Conservation (phyloP, 2,329 filamentous ascomycete genomes). For the Sporothrix inflata region DNA sequence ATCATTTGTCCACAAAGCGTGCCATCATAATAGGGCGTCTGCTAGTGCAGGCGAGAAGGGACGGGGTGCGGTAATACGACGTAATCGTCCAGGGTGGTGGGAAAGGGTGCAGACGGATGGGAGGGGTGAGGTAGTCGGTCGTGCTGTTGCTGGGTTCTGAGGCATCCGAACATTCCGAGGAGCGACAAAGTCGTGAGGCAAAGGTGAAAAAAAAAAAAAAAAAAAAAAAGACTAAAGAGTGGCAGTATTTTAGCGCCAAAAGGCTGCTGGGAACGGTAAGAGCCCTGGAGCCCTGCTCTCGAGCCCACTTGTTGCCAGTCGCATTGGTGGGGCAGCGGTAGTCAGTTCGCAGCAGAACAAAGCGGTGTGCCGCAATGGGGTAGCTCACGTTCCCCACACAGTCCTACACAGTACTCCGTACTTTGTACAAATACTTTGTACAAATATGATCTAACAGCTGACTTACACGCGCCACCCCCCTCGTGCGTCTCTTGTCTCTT, state of each 20-base stretch:
- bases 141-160: constrained; percentile 6
- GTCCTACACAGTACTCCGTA: constrained; percentile 19
- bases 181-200: constrained; percentile 10
- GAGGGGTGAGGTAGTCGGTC: not conserved
- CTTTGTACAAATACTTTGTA: too few relatives aligned
- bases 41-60: not conserved
- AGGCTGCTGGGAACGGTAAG: constrained; percentile 5
- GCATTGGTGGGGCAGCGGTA: not conserved
- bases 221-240: not conserved
- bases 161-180: constrained; percentile 26
- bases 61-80: not conserved
- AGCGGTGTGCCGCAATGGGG: constrained; percentile 16
- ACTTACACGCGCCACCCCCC: constrained; percentile 3
- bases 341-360: constrained; percentile 7
- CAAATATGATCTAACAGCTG: not conserved
- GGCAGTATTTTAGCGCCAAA: constrained; percentile 14
- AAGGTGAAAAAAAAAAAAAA: constrained; percentile 18
- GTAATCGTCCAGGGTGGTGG: constrained; percentile 8
- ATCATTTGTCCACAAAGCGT: not conserved
- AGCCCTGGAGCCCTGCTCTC: too few relatives aligned
- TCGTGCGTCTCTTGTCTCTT: not conserved
- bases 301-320: not conserved
- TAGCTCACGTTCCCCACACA: constrained; percentile 22
- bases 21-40: constrained; percentile 13
- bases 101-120: not conserved